These are phyloP conservation scores for Ziziphus jujuba DNA, from an alignment of 306 rosid species.

Conservation along the genomic window DNA sequence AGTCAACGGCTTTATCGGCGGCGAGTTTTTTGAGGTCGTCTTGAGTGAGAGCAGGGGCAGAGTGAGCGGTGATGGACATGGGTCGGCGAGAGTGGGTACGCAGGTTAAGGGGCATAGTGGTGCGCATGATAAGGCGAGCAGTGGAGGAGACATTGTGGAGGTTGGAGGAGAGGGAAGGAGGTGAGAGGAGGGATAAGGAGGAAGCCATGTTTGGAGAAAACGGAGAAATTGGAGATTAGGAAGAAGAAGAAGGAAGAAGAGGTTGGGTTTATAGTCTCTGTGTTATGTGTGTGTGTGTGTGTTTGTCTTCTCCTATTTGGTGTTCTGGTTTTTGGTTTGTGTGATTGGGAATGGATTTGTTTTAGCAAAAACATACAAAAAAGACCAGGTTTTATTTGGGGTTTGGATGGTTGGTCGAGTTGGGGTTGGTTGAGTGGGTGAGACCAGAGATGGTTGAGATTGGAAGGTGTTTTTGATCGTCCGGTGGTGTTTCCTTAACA, in stretches of 20 bases:
- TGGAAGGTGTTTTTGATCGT: neutral
- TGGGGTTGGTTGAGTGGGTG: neutral
- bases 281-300: neutral
- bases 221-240: neutral
- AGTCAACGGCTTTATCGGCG: slow-evolving; percentile 82
- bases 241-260: neutral
- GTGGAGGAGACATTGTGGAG: slow-evolving; percentile 43
- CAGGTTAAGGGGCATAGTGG: slow-evolving; percentile 37
- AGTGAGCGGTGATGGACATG: slow-evolving; percentile 47
- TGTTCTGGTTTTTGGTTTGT: neutral
- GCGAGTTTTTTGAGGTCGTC: slow-evolving; percentile 83
- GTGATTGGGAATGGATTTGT: neutral
- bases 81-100: slow-evolving; percentile 33
- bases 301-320: neutral
- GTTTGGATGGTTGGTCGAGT: slow-evolving; percentile 1
- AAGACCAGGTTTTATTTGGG: neutral
- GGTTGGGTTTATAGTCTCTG: neutral
- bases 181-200: slow-evolving; percentile 55
- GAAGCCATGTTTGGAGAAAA: slow-evolving; percentile 48
- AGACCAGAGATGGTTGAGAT: neutral
- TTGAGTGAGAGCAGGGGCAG: slow-evolving; percentile 63
- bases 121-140: slow-evolving; percentile 49
- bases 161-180: slow-evolving; percentile 50
- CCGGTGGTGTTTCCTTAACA: too few relatives aligned
- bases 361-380: neutral